Conservation (phyloP, 1,284 basidiomycete genomes). For the Cutaneotrichosporon arboriforme region DNA sequence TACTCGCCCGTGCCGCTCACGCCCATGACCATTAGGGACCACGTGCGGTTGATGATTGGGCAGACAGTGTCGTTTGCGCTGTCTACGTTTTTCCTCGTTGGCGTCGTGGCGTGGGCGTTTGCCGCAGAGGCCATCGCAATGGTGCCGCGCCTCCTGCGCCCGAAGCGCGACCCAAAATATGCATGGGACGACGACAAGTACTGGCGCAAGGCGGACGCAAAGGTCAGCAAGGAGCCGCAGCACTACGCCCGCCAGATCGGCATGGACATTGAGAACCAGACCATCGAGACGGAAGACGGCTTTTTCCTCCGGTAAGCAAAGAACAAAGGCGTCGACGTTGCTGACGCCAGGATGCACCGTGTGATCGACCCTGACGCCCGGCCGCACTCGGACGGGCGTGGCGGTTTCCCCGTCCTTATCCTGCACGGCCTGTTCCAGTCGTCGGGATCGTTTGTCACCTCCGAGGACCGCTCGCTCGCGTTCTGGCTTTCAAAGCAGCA, state of each 20-base stretch:
- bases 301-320: conserved; percentile 52
- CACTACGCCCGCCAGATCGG: conserved; percentile 57
- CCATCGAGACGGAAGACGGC: conserved; percentile 58
- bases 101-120: conserved; percentile 49
- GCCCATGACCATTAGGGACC: conserved; percentile 28
- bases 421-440: conserved; percentile 61
- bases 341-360: conserved; percentile 50
- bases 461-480: conserved; percentile 57
- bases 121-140: conserved; percentile 31
- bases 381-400: conserved; percentile 49
- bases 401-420: conserved; percentile 58
- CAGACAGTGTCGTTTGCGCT: conserved; percentile 52
- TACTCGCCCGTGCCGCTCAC: conserved; percentile 39
- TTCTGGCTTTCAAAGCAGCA: conserved; percentile 60
- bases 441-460: conserved; percentile 59
- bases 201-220: conserved; percentile 51
- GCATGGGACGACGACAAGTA: conserved; percentile 54
- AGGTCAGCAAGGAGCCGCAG: conserved; percentile 54
- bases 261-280: conserved; percentile 57
- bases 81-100: conserved; percentile 53
- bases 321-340: too few species aligned
- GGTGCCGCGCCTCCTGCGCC: conserved; percentile 37
- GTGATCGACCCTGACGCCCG: conserved; percentile 53
- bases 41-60: conserved; percentile 47
- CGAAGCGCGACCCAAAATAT: conserved; percentile 26